Conservation (phyloP, 495 filamentous ascomycete genomes). For the Delitschia confertaspora region DNA sequence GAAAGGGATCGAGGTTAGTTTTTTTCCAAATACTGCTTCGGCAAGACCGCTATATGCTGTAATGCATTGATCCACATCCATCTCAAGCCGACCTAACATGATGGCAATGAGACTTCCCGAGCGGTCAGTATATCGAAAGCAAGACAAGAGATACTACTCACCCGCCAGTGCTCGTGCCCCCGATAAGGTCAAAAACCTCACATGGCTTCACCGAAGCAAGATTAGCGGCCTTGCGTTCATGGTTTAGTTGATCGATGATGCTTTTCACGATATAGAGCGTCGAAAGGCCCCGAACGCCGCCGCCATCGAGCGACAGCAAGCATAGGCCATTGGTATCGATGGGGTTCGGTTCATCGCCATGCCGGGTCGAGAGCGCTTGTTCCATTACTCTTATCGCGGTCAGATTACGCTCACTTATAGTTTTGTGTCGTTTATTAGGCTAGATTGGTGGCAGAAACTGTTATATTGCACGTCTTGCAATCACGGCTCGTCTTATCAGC, state of each 20-base stretch:
- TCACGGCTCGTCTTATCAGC: too few relatives aligned
- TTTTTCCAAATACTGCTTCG: constrained; percentile 21
- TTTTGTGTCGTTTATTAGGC: too few relatives aligned
- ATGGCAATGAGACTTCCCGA: constrained; percentile 23
- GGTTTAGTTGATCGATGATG: constrained; percentile 18
- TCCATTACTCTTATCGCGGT: too few relatives aligned
- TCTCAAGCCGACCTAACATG: constrained; percentile 23
- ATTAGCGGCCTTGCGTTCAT: constrained; percentile 7
- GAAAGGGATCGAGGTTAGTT: constrained; percentile 6
- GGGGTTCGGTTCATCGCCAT: constrained; percentile 2
- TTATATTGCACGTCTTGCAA: too few relatives aligned
- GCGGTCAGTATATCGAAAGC: neutral
- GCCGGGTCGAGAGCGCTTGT: neutral
- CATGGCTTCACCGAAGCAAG: constrained; percentile 14
- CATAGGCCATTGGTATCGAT: constrained; percentile 11
- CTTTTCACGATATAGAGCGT: constrained; percentile 12
- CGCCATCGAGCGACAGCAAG: constrained; percentile 20
- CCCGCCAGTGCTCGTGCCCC: constrained; percentile 23
- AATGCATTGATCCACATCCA: constrained; percentile 14
- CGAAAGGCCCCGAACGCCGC: constrained; percentile 24
- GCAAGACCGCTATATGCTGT: constrained; percentile 14
- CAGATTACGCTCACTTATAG: too few relatives aligned
- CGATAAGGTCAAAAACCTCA: constrained; percentile 26
- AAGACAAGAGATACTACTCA: neutral
- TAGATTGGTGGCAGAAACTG: too few relatives aligned